Evolutionary conservation across 106 monocot species (phyloP).

Genomic region (Platanthera zijinensis): DNA sequence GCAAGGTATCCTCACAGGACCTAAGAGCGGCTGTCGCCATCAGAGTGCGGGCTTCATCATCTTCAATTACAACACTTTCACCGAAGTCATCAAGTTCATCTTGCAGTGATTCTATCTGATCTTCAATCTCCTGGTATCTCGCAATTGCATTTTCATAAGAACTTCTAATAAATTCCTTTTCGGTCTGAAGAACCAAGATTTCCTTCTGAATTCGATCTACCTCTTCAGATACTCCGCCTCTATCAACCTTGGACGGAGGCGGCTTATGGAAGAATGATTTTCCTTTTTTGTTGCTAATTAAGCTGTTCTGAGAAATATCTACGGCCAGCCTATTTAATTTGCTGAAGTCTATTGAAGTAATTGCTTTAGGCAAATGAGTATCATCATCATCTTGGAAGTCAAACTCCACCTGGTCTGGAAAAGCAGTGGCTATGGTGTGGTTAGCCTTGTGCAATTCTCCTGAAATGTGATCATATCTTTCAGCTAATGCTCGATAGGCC

Average conservation of each 20-base stretch:
- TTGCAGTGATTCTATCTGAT: conserved; percentile 41
- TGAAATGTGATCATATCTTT: conserved; percentile 45
- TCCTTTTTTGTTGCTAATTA: conserved; percentile 24
- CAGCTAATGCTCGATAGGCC: conserved; percentile 43
- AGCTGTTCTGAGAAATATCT: conserved; percentile 17
- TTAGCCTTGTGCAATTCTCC: conserved; percentile 56
- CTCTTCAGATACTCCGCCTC: conserved; percentile 43
- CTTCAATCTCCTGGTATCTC: conserved; percentile 51
- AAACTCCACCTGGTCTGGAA: conserved; percentile 50
- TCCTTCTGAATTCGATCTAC: conserved; percentile 52
- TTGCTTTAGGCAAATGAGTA: conserved; percentile 33
- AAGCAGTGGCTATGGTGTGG: conserved; percentile 54
- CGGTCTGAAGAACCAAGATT: conserved; percentile 53
- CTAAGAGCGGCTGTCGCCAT: conserved; percentile 40
- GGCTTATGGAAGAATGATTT: conserved; percentile 4
- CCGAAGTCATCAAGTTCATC: conserved; percentile 41
- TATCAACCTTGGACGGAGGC: conserved; percentile 17
- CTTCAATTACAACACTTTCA: conserved; percentile 36
- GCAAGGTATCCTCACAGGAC: conserved; percentile 36
- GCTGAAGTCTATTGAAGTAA: conserved; percentile 27
- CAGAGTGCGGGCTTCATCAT: conserved; percentile 39
- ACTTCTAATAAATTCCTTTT: conserved; percentile 63
- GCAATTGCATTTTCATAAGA: conserved; percentile 42
- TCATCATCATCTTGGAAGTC: conserved; percentile 40
- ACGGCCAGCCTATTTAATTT: conserved; percentile 30